A percentile compares a stretch with the other conserved stretches of the same genome.
These are phyloP conservation scores for Breviolum minutum DNA, from an alignment of 73 alveolate species.

Conservation along the genomic window DNA sequence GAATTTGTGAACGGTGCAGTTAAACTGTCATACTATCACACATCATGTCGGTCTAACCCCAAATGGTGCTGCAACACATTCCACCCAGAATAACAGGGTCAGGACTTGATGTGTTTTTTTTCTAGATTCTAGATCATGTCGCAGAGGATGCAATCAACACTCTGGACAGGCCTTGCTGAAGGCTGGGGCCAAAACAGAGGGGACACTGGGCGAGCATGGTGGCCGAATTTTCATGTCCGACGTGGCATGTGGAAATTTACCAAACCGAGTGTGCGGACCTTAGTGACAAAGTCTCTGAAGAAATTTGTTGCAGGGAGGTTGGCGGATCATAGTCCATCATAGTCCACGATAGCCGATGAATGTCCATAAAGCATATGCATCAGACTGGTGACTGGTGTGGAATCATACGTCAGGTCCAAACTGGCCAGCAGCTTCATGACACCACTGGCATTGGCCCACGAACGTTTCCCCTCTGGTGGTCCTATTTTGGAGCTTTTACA, in stretches of 20 bases:
- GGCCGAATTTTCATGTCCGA: slow-evolving; percentile 55
- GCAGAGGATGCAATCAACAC: neutral
- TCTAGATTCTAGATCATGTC: neutral
- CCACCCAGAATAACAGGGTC: neutral
- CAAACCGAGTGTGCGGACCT: slow-evolving; percentile 63
- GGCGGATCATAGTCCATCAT: too few relatives aligned
- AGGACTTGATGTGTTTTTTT: neutral
- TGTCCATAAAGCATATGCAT: too few relatives aligned
- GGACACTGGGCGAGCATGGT: slow-evolving; percentile 74
- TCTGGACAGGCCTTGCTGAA: slow-evolving; percentile 29
- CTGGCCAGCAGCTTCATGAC: slow-evolving; percentile 43
- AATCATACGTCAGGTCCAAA: slow-evolving; percentile 34
- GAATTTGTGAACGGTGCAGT: neutral
- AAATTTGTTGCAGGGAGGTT: neutral
- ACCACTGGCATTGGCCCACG: slow-evolving; percentile 35
- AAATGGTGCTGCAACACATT: too few relatives aligned
- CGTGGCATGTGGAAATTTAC: slow-evolving; percentile 59
- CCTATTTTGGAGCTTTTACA: neutral
- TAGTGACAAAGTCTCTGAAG: neutral
- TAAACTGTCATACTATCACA: neutral
- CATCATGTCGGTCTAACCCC: neutral
- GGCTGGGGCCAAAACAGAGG: slow-evolving; percentile 42
- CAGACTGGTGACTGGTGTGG: neutral
- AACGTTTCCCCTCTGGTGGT: slow-evolving; percentile 35
- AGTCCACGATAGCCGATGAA: neutral